Evolutionary conservation across 768 basidiomycete genomes (phyloP).

Genomic region (Russula virescens): DNA sequence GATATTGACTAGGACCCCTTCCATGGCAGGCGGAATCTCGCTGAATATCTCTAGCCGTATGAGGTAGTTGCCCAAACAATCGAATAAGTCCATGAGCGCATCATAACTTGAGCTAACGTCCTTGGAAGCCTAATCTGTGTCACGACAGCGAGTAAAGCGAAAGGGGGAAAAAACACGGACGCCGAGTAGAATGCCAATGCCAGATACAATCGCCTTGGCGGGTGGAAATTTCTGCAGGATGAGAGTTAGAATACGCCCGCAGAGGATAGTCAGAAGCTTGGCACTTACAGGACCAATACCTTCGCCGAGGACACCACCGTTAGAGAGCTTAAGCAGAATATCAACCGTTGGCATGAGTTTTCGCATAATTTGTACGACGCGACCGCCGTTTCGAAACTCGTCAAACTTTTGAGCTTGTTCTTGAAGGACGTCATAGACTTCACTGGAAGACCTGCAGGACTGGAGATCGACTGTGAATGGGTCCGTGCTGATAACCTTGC

Average conservation of each 20-base stretch:
- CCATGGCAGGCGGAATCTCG: too few species aligned
- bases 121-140: too few species aligned
- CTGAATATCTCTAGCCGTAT: too few species aligned
- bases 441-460: background rate
- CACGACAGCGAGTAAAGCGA: too few species aligned
- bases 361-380: background rate
- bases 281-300: background rate
- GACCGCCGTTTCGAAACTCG: conserved; percentile 1
- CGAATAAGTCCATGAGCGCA: too few species aligned
- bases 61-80: too few species aligned
- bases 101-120: too few species aligned
- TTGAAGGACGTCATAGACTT: background rate
- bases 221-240: background rate
- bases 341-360: background rate
- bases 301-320: background rate
- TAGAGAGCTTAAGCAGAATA: background rate
- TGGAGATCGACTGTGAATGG: background rate
- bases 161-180: too few species aligned
- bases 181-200: background rate
- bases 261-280: background rate
- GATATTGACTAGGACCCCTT: too few species aligned
- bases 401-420: background rate
- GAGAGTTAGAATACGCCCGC: background rate
- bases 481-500: background rate
- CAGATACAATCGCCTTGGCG: background rate